phyloP scores from a whole-genome alignment of 2,329 filamentous ascomycete species.

The Fusarium subtropicale region DNA sequence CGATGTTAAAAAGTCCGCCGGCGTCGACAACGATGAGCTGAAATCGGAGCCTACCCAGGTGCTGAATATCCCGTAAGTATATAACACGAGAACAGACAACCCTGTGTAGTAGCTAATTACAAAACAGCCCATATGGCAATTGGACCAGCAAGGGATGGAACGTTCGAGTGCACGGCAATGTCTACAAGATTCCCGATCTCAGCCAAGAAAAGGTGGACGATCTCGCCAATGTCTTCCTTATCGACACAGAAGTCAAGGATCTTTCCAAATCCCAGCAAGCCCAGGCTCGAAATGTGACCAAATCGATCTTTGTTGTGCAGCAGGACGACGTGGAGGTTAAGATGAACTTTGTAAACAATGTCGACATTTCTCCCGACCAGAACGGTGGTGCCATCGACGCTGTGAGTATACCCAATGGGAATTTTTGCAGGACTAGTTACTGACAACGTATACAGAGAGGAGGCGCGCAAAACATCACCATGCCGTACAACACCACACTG shows the following conservation, averaged over 20 bases:
- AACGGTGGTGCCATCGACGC: conserved; percentile 64
- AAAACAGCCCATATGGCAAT: conserved; percentile 71
- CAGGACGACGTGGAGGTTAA: conserved; percentile 73
- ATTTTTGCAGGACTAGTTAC: background rate
- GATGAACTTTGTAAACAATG: conserved; percentile 65
- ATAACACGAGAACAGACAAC: background rate
- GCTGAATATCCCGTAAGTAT: conserved; percentile 70
- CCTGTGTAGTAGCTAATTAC: background rate
- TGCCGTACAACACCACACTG: conserved; percentile 73
- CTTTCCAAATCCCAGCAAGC: conserved; percentile 69
- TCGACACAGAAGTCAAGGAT: conserved; percentile 70
- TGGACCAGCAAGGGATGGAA: conserved; percentile 84
- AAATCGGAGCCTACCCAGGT: conserved; percentile 75
- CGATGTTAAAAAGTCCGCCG: conserved; percentile 70
- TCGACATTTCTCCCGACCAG: conserved; percentile 62
- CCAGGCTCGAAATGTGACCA: conserved; percentile 79
- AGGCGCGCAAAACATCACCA: conserved; percentile 70
- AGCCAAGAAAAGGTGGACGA: conserved; percentile 72
- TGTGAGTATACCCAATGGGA: conserved; percentile 41
- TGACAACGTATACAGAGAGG: conserved; percentile 55
- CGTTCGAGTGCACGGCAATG: conserved; percentile 79
- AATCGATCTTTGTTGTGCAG: conserved; percentile 80
- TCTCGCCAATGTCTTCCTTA: conserved; percentile 76
- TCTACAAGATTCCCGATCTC: conserved; percentile 82
- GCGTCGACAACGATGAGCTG: conserved; percentile 67